Evolutionary conservation across 345 rosid genomes (phyloP), one percentile per base, ranked within the genome.

Genomic region (Passiflora organensis): DNA sequence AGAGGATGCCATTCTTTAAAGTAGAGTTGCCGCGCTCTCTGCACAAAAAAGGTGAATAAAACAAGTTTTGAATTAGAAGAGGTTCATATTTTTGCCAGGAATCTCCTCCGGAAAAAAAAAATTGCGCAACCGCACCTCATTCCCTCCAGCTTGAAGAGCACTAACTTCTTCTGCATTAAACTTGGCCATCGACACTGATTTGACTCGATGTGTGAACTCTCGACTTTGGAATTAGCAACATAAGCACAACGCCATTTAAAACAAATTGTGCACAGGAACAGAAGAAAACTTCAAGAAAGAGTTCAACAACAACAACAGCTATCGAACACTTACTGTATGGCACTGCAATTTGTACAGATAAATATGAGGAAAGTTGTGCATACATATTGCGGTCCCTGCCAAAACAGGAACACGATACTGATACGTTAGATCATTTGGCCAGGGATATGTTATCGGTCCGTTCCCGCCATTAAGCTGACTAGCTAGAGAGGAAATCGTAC

Each of bases 321-420:
- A 28, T 28, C 34, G 3, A 28, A 55, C 13, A 74, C 94, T 74
- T 45, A 89, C 96, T 93, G 99, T 43, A 84, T 71, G 63, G 94
- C 95, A 16, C 95, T 81, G 64, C 96, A 89, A 53, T 71, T 86
- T 37, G 78, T 82, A 81, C 99, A 93, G 52, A 89, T 77, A 73
- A 93, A 93, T 49, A 96, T 82, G 58, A 65, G 77, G 76, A 93
- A 93, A 19, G 89, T 89, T 57, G 94, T 80, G 75, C 99, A 93
- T 32, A 86, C 95, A 64, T 89, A 93, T 63, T 93, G 99, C 1
- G 99, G 95, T 54, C 96, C 99, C 99, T 93, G 83, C 60, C n/a
- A n/a, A 51, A 43, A 37, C 58, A 56, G 2, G 1, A 53, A 65
- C 20, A 55, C 6, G 28, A 19, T 51, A 65, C 22, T 59, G 28